These are phyloP conservation scores for Candida sanyaensis DNA, from an alignment of 1,139 yeast species.

Conservation along the genomic window DNA sequence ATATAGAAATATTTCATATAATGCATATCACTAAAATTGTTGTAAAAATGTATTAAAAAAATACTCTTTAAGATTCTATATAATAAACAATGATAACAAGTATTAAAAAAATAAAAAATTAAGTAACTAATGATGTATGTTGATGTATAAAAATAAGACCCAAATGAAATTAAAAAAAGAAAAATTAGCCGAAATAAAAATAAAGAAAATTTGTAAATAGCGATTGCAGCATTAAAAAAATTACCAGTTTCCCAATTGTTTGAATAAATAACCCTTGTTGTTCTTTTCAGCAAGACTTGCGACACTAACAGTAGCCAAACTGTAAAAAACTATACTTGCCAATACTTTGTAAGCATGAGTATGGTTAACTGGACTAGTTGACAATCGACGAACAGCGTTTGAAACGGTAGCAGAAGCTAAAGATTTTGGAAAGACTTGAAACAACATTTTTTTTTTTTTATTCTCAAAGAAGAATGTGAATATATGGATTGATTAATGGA, in stretches of 20 bases:
- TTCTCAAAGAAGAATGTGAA: background rate
- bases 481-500: background rate
- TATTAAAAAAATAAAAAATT: slow-evolving; percentile 18
- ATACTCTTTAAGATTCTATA: background rate
- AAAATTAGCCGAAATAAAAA: background rate
- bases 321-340: slow-evolving; percentile 14
- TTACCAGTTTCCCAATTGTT: slow-evolving; percentile 12
- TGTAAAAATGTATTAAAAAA: background rate
- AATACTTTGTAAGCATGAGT: slow-evolving; percentile 9
- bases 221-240: background rate
- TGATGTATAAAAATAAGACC: background rate
- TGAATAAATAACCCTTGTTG: slow-evolving; percentile 13
- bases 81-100: background rate
- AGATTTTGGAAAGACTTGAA: slow-evolving; percentile 1
- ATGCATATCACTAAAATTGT: background rate
- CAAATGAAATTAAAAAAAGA: background rate
- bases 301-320: slow-evolving; percentile 12
- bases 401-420: background rate
- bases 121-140: background rate
- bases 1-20: background rate
- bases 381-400: slow-evolving; percentile 8
- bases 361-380: slow-evolving; percentile 6
- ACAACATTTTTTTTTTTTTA: slow-evolving; percentile 5
- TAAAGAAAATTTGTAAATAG: background rate
- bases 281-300: slow-evolving; percentile 13